A percentile compares a stretch with the other conserved stretches of the same genome.
phyloP scores from a whole-genome alignment of 208 protist genomes.

The Trypanosoma conorhini region DNA sequence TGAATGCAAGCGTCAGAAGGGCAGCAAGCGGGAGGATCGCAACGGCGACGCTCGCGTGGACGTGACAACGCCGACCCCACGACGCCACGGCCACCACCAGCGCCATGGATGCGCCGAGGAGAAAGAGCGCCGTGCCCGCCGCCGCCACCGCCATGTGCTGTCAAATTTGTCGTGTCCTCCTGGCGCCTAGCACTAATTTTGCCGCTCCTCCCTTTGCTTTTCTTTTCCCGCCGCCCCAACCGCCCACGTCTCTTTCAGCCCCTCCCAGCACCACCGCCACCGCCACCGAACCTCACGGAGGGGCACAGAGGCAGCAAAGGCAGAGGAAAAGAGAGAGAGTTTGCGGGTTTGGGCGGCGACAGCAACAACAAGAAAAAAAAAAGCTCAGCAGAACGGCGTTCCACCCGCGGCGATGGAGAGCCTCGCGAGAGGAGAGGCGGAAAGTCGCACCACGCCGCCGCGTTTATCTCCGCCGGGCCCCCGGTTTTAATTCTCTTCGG shows the following conservation, averaged over 20 bases:
- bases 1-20: conserved; percentile 24
- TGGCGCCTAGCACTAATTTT: neutral
- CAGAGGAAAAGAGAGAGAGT: neutral
- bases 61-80: conserved; percentile 8
- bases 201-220: neutral
- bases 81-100: neutral
- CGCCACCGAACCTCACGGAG: neutral
- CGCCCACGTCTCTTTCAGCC: too few species aligned
- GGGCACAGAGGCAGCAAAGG: neutral
- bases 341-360: neutral
- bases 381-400: neutral
- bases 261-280: neutral
- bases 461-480: neutral
- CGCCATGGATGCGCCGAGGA: neutral
- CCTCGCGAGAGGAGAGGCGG: neutral
- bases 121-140: neutral
- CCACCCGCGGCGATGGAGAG: neutral
- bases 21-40: conserved; percentile 38
- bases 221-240: neutral
- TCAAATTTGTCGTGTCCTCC: neutral
- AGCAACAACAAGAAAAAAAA: neutral
- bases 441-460: neutral
- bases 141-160: neutral
- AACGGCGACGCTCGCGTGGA: conserved; percentile 42
- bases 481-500: neutral